phyloP scores from a whole-genome alignment of 2,329 filamentous ascomycete genomes.

The Ophiostoma fasciatum region DNA sequence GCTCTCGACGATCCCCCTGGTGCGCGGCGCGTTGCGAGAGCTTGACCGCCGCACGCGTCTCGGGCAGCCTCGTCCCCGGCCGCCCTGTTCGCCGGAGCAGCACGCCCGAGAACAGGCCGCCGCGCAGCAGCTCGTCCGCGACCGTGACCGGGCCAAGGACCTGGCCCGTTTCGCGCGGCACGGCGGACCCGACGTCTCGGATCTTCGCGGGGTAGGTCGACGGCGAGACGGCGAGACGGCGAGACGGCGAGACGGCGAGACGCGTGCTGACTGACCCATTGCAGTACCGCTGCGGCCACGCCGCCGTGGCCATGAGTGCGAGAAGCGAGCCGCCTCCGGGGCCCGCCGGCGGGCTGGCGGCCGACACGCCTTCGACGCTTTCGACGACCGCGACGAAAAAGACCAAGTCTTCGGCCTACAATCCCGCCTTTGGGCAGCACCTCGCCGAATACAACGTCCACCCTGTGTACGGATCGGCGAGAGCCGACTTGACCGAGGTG shows the following conservation, averaged over 20 bases:
- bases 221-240: no score
- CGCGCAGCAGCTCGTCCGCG: no score
- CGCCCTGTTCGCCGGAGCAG: no score
- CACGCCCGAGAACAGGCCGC: no score
- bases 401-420: conserved; percentile 16
- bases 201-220: not conserved
- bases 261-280: no score
- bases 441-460: conserved; percentile 21
- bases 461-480: conserved; percentile 14
- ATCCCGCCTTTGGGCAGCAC: conserved; percentile 22
- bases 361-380: no score
- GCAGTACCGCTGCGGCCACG: no score
- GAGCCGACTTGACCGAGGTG: conserved; percentile 20
- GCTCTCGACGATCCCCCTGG: not conserved
- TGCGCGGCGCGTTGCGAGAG: not conserved
- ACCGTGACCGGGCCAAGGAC: no score
- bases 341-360: no score
- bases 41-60: not conserved
- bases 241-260: no score
- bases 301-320: no score
- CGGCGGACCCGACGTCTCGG: not conserved
- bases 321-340: no score
- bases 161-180: not conserved
- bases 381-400: conserved; percentile 8
- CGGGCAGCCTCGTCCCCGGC: not conserved